Evolutionary conservation across 2,329 filamentous ascomycete species (phyloP), one percentile per base, ranked within the genome.

Genomic region (Cladosporium sp.): DNA sequence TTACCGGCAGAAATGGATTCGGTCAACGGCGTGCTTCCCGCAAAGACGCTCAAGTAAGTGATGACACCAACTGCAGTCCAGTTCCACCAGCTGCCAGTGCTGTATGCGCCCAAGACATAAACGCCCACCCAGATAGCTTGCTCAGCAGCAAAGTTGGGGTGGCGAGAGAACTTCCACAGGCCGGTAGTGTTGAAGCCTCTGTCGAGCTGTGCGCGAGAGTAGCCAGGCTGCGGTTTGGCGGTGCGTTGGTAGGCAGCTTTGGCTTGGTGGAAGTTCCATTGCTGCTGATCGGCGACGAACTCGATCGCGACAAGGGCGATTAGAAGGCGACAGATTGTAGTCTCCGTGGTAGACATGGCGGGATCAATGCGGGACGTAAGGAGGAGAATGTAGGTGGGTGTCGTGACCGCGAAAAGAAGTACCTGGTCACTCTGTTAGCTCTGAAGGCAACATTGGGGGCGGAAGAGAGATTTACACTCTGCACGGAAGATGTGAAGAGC

Each of bases 131-230:
- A 98, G 60, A 97, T 83, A 25, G 83, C 76, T 71, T 97, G 93
- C 70, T 98, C 93, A 4, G 88, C 88, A 4, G 87, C 82, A 64
- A 97, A 98, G 69, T 98, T 98, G 41, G 93, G 93, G 67, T 98
- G 94, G 39, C 93, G 80, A 59, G 86, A 92, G 73, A 84, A 90
- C 0, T 83, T 85, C 85, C 88, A 98, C 7, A 98, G 75, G 0
- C 93, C 93, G 4, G 78, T 82, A 7, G 88, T 85, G 56, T 87
- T 78, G 70, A 98, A 98, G 36, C 93, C 93, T 32, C 92, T 86
- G 56, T 96, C 88, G 20, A 98, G 79, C 48, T 95, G 88, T 53
- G 82, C 81, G 57, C 84, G 82, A 0, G 72, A 72, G 65, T 69
- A 75, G 22, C 68, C 68, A 4, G 71, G 67, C 0, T 88, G 82